Evolutionary conservation across 23 red algal genomes (phyloP), one percentile per base, ranked within the genome.

Genomic region (Gracilaria domingensis): DNA sequence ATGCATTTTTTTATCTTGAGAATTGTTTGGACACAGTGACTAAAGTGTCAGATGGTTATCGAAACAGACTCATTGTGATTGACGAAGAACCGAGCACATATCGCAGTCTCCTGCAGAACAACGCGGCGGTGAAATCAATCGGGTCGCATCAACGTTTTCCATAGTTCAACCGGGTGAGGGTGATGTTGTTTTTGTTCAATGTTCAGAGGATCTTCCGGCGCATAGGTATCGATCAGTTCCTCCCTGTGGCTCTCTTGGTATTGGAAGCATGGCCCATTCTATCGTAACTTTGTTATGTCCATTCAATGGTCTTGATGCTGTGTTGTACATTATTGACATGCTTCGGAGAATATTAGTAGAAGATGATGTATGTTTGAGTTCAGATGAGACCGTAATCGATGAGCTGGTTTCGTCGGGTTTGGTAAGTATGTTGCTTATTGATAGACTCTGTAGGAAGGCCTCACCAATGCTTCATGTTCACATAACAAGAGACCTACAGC

Each of bases 231-330:
- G 87, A 49, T 71, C 73, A 58, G 45, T 12, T 2, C 38, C 81
- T 7, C 37, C 71, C 1, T 18, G 76, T 23, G 87, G 87, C 18
- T 80, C 87, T 35, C 37, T 90, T 49, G 87, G 87, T 80, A 48
- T 90, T 33, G 57, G 54, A 71, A 90, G 74, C 25, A 14, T 39
- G 54, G 71, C 86, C 17, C 57, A 76, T 45, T 67, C 87, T 66
- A 30, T 79, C 23, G 87, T 90, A 67, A 90, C 87, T n/a, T 90
- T 74, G 87, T 23, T 90, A 44, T 77, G 54, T 80, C 65, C 54
- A 16, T 90, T 70, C 18, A 90, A 90, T 38, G 87, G 87, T 8
- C 60, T 90, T 81, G 50, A 81, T 13, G 73, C 87, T 20, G 47
- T 79, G 49, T 55, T 66, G 50, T 69, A 81, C 39, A 90, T 90